A percentile compares a stretch with the other conserved stretches of the same genome.
Conservation (phyloP, 169 alveolate genomes). For the Babesia sp. region DNA sequence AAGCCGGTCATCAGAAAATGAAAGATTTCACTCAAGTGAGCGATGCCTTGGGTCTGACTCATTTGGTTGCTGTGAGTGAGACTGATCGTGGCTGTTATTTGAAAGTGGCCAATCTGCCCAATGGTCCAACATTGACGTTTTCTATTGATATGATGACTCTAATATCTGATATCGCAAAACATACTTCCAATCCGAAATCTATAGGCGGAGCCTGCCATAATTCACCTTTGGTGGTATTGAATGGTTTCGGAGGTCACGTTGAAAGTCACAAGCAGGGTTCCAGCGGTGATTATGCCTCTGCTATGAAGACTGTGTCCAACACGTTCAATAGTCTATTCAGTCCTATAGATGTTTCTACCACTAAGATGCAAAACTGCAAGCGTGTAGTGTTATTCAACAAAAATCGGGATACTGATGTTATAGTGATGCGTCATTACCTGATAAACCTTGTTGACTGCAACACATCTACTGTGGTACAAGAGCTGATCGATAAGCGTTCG, state of each 20-base stretch:
- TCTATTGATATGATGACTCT: constrained; percentile 37
- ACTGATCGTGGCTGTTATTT: constrained; percentile 43
- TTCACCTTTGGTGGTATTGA: constrained; percentile 49
- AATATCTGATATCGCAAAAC: constrained; percentile 51
- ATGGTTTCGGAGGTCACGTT: constrained; percentile 29
- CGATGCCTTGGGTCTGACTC: constrained; percentile 56
- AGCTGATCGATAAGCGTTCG: constrained; percentile 42
- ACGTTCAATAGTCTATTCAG: constrained; percentile 40
- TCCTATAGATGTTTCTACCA: constrained; percentile 51
- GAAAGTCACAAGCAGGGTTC: background rate
- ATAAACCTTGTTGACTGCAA: constrained; percentile 61
- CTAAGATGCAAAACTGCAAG: constrained; percentile 48
- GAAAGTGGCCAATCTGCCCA: constrained; percentile 54
- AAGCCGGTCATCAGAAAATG: constrained; percentile 43
- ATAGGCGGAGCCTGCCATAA: constrained; percentile 32
- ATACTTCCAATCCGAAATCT: constrained; percentile 38
- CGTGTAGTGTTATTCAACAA: constrained; percentile 53
- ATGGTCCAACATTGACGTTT: constrained; percentile 57
- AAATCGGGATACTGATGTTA: constrained; percentile 26
- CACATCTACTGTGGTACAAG: constrained; percentile 60
- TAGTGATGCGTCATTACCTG: constrained; percentile 50
- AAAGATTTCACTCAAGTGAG: constrained; percentile 58
- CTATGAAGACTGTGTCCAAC: constrained; percentile 40
- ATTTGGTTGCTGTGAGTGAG: constrained; percentile 43
- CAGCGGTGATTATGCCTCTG: constrained; percentile 3